phyloP scores from a whole-genome alignment of 2,329 filamentous ascomycete species.

The Truncatella angustata region DNA sequence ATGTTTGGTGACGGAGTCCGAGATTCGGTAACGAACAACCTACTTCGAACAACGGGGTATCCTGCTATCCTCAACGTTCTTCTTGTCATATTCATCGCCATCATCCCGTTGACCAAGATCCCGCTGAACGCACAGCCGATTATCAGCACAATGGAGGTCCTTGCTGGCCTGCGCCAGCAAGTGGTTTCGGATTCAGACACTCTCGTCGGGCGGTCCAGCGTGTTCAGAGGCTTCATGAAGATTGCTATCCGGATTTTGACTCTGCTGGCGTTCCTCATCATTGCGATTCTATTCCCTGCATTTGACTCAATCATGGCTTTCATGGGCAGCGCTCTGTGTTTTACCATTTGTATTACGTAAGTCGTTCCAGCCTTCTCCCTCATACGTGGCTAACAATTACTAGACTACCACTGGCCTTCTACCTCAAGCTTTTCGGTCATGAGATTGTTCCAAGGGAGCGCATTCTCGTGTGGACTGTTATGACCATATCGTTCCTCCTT shows the following conservation, averaged over 20 bases:
- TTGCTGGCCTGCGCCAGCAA: constrained; percentile 64
- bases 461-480: constrained; percentile 64
- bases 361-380: constrained; percentile 24
- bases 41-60: constrained; percentile 73
- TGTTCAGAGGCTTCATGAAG: constrained; percentile 58
- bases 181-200: constrained; percentile 43
- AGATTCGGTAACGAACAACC: constrained; percentile 89
- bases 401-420: constrained; percentile 77
- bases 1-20: constrained; percentile 93
- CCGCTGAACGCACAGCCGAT: constrained; percentile 87
- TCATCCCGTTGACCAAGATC: constrained; percentile 95
- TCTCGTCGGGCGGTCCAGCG: constrained; percentile 52
- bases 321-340: constrained; percentile 86
- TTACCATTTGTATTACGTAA: constrained; percentile 85
- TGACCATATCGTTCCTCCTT: constrained; percentile 66
- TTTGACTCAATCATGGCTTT: constrained; percentile 92
- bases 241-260: constrained; percentile 62
- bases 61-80: constrained; percentile 71
- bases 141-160: constrained; percentile 77
- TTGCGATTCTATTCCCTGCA: constrained; percentile 68
- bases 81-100: constrained; percentile 82
- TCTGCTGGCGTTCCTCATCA: constrained; percentile 69
- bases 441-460: constrained; percentile 66
- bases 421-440: constrained; percentile 81
- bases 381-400: neutral